Evolutionary conservation across 768 basidiomycete species (phyloP).

Genomic region (Xerocomus potaroensis): DNA sequence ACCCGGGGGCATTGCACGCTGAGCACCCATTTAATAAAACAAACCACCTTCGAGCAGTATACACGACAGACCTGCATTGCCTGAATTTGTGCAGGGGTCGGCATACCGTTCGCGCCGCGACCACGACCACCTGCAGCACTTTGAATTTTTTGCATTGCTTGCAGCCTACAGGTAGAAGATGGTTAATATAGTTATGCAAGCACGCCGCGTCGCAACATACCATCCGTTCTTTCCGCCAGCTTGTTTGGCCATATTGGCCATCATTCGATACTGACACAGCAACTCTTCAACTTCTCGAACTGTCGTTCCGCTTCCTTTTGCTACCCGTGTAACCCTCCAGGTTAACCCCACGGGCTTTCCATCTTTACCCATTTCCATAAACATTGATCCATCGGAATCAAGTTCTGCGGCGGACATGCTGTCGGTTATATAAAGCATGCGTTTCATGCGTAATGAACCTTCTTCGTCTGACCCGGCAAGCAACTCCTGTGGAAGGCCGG

Average conservation of each 20-base stretch:
- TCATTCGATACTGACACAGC: conserved; percentile 95
- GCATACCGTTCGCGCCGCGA: conserved; percentile 82
- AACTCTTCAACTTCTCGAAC: conserved; percentile 98
- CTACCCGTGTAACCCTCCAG: conserved; percentile 86
- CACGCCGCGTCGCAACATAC: conserved; percentile 36
- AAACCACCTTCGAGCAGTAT: neutral
- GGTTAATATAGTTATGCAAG: conserved; percentile 5
- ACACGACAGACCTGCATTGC: conserved; percentile 75
- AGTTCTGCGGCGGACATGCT: conserved; percentile 93
- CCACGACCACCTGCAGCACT: conserved; percentile 80
- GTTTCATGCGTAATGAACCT: conserved; percentile 84
- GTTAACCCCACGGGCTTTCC: conserved; percentile 84
- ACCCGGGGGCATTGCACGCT: conserved; percentile 93
- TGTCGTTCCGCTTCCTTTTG: conserved; percentile 88
- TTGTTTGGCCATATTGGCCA: conserved; percentile 98
- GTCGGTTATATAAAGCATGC: conserved; percentile 98
- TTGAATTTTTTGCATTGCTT: conserved; percentile 93
- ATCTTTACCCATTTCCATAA: conserved; percentile 81
- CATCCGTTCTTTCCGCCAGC: conserved; percentile 97
- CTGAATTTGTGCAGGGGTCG: conserved; percentile 89
- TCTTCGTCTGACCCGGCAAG: conserved; percentile 94
- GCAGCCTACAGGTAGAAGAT: conserved; percentile 48
- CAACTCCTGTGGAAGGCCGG: conserved; percentile 88
- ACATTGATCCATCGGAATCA: conserved; percentile 90
- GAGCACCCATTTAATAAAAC: conserved; percentile 4